Evolutionary conservation across 1,284 basidiomycete species (phyloP).

Genomic region (Ustilago trichophora): DNA sequence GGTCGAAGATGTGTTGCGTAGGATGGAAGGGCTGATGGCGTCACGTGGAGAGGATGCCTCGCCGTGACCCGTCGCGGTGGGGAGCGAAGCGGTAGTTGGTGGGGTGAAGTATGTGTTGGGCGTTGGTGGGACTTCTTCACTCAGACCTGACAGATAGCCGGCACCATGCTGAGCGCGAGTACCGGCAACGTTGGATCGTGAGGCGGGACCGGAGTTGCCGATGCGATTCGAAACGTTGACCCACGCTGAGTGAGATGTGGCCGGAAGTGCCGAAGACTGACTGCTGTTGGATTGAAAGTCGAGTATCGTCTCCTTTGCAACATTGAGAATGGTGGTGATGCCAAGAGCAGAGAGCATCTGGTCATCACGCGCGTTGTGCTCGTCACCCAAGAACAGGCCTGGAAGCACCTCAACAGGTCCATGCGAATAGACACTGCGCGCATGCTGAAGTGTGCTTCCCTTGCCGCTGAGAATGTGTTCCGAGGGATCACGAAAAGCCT

Average conservation of each 20-base stretch:
- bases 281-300: constrained; percentile 28
- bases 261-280: background rate
- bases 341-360: constrained; percentile 75
- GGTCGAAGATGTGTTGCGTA: constrained; percentile 58
- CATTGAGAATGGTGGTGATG: constrained; percentile 86
- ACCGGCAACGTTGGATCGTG: background rate
- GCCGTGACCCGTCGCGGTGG: background rate
- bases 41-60: constrained; percentile 22
- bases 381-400: constrained; percentile 89
- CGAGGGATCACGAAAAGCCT: constrained; percentile 56
- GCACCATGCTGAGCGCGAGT: background rate
- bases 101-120: constrained; percentile 39
- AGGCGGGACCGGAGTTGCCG: background rate
- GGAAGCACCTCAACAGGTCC: constrained; percentile 90
- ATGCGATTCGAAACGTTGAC: constrained; percentile 2
- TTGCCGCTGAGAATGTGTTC: constrained; percentile 61
- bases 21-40: constrained; percentile 27
- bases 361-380: constrained; percentile 88
- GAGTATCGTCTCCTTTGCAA: constrained; percentile 75
- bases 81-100: constrained; percentile 25
- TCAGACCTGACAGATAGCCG: background rate
- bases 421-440: constrained; percentile 73
- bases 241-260: constrained; percentile 14
- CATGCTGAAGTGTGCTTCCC: constrained; percentile 60
- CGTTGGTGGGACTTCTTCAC: constrained; percentile 17